Conservation (phyloP, 192 early-diverging fungal species). For the Gryganskiella cystojenkinii region DNA sequence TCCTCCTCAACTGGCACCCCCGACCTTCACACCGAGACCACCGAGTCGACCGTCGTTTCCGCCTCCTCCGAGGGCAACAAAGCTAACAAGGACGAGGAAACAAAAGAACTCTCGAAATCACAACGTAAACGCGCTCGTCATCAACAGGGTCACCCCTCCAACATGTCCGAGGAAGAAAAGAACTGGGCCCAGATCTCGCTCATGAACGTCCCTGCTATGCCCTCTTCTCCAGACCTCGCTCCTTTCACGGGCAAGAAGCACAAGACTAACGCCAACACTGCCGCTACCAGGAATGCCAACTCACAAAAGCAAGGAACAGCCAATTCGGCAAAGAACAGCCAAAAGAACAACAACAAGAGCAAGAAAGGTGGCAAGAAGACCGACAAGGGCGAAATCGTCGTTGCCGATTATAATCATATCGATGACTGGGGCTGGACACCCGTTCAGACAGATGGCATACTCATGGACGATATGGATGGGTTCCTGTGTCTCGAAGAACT, state of each 20-base stretch:
- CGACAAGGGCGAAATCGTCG: conserved; percentile 1
- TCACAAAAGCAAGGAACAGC: not conserved
- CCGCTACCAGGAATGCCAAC: conserved; percentile 11
- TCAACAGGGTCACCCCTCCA: not conserved
- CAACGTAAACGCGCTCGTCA: conserved; percentile 50
- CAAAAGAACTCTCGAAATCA: conserved; percentile 44
- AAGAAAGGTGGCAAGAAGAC: conserved; percentile 11
- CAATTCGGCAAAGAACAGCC: not conserved
- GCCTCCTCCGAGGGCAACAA: not conserved
- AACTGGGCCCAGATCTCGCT: conserved; percentile 42
- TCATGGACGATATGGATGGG: conserved; percentile 78
- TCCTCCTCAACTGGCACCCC: not conserved
- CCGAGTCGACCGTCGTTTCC: not conserved
- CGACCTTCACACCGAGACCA: not conserved
- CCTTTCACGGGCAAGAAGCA: conserved; percentile 6
- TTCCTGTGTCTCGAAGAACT: conserved; percentile 91
- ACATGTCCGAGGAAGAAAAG: conserved; percentile 35
- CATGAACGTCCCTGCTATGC: conserved; percentile 21
- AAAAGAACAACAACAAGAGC: conserved; percentile 1
- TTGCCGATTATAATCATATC: conserved; percentile 46
- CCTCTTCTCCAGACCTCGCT: conserved; percentile 10
- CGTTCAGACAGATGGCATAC: conserved; percentile 60
- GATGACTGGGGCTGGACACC: conserved; percentile 71
- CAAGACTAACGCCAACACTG: conserved; percentile 3
- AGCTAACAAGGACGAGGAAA: not conserved